These are phyloP conservation scores for Saturnispora galanensis DNA, from an alignment of 805 yeast species.

Conservation along the genomic window DNA sequence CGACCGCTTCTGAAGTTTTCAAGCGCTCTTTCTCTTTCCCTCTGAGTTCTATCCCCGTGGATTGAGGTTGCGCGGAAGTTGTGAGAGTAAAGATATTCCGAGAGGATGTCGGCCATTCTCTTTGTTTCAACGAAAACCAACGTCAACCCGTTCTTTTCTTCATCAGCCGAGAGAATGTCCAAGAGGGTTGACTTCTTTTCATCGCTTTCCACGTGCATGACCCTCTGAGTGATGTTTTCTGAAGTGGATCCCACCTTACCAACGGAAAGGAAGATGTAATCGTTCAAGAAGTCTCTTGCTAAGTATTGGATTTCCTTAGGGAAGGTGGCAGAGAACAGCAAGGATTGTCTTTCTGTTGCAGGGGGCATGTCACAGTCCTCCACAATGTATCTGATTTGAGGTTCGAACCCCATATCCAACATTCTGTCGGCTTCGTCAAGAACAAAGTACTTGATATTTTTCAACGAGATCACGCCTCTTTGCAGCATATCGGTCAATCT, in stretches of 20 bases:
- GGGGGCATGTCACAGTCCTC: conserved; percentile 97
- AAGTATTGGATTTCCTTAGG: conserved; percentile 94
- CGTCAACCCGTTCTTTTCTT: conserved; percentile 69
- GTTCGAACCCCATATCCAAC: conserved; percentile 99
- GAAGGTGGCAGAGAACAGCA: conserved; percentile 99
- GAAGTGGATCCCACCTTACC: conserved; percentile 99
- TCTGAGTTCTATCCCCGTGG: conserved; percentile 98
- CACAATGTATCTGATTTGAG: conserved; percentile 96
- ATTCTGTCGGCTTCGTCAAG: conserved; percentile 99
- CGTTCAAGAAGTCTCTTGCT: conserved; percentile 94
- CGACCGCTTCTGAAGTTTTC: conserved; percentile 87
- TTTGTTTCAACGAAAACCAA: conserved; percentile 96
- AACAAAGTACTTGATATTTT: conserved; percentile 85
- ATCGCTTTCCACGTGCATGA: conserved; percentile 83
- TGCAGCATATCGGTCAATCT: conserved; percentile 92
- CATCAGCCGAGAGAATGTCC: conserved; percentile 71
- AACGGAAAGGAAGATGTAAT: conserved; percentile 90
- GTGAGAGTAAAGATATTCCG: conserved; percentile 83
- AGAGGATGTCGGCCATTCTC: conserved; percentile 94
- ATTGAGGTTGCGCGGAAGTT: conserved; percentile 95
- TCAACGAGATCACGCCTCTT: conserved; percentile 86
- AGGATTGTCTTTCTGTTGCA: conserved; percentile 84
- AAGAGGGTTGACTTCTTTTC: conserved; percentile 87
- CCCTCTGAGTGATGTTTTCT: conserved; percentile 93
- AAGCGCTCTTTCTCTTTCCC: conserved; percentile 95